Evolutionary conservation across 2,329 filamentous ascomycete species (phyloP), one percentile per base, ranked within the genome.

Genomic region (Lasiodiplodia citricola): DNA sequence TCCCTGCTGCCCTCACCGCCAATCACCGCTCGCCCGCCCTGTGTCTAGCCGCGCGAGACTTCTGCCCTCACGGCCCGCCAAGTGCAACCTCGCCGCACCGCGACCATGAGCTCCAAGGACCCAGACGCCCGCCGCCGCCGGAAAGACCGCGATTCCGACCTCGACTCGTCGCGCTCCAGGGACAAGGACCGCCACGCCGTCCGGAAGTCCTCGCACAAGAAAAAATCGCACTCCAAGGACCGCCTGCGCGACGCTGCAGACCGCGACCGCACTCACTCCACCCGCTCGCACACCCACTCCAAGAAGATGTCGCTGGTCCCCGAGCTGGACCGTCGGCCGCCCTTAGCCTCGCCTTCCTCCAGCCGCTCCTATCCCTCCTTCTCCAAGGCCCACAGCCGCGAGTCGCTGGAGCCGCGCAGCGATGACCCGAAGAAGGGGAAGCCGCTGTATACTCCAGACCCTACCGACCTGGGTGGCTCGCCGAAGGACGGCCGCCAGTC

Each of bases 361-460:
- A 79, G 81, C 51, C n/a, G 44, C 44, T 91, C 92, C 7, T 97
- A 97, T 77, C 93, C 94, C 1, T 86, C 87, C 13, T 93, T 96
- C 80, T 96, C 92, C 81, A 97, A 96, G 81, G 92, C 92, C 14
- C 93, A 97, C 79, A 96, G 93, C 84, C 96, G 94, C 80, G 95
- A 97, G 82, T 88, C 89, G 55, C 88, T 97, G 66, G 86, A 88
- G 72, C 90, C 88, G 76, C 84, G 78, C 64, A 82, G 83, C 44
- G 78, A 80, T 18, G 78, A 76, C 64, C 71, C 75, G 28, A 77
- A 73, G 62, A 71, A 75, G 69, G 68, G 74, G 70, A 67, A 58
- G 14, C 28, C 56, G n/a, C 56, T 74, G 70, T 74, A 80, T 74
- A 74, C 78, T 6, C 81, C 83, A 14, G 81, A 83, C 51, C 73